phyloP scores from a whole-genome alignment of 306 rosid genomes.

The Corylus avellana region DNA sequence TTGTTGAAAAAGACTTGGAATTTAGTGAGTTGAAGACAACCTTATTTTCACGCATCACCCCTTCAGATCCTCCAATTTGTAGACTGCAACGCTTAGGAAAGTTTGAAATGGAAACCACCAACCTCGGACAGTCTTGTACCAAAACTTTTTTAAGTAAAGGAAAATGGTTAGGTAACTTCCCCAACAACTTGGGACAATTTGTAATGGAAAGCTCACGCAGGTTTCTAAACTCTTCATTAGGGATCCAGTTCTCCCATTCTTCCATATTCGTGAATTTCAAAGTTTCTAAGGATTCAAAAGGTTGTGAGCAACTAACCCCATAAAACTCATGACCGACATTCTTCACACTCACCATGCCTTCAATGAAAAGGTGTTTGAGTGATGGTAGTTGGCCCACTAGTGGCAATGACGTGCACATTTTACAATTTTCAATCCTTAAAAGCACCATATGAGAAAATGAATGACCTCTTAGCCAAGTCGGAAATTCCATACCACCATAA shows the following conservation, averaged over 20 bases:
- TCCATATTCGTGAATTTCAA: neutral
- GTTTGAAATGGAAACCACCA: neutral
- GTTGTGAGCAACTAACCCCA: neutral
- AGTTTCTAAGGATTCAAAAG: neutral
- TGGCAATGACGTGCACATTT: neutral
- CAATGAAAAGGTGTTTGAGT: neutral
- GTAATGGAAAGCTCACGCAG: neutral
- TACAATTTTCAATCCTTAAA: neutral
- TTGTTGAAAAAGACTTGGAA: neutral
- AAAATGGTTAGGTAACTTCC: neutral
- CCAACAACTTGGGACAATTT: neutral
- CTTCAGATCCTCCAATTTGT: neutral
- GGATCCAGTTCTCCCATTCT: neutral
- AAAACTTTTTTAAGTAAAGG: neutral
- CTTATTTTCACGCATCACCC: neutral
- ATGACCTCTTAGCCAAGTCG: conserved; percentile 9
- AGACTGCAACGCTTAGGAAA: neutral
- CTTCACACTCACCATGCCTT: neutral
- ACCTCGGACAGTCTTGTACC: neutral
- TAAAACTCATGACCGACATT: conserved; percentile 5
- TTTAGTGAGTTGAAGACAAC: neutral
- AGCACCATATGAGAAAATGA: neutral
- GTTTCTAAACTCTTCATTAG: neutral
- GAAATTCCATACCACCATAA: neutral
- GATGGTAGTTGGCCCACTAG: neutral